Percentiles rank a stretch among this genome's conserved stretches.
Evolutionary conservation across 2,329 filamentous ascomycete species (phyloP).

Genomic region (Paecilomyces formosus): DNA sequence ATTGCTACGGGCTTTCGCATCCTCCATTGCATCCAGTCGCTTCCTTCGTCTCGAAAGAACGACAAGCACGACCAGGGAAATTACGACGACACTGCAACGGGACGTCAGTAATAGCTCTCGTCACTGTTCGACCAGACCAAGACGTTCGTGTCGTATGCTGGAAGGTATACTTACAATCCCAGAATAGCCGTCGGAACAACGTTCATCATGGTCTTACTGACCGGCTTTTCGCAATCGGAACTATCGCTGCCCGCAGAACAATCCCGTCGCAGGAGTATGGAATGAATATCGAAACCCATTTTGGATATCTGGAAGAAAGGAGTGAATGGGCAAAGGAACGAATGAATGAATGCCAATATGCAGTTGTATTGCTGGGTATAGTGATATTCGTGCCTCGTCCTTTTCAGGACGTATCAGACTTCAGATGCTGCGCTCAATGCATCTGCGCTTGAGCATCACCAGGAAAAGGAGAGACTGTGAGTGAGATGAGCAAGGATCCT

Average conservation of each 20-base stretch:
- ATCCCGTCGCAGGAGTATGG: not conserved
- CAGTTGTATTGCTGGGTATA: not conserved
- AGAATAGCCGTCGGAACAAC: conserved; percentile 5
- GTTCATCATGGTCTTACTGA: conserved; percentile 4
- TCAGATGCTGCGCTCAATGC: not conserved
- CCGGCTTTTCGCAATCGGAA: conserved; percentile 6
- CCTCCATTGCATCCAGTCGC: conserved; percentile 1
- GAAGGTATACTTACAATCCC: conserved; percentile 2
- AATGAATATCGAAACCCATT: not conserved
- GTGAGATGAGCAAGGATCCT: too few relatives aligned
- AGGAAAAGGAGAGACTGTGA: not conserved
- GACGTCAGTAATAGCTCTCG: not conserved
- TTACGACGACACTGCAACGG: conserved; percentile 3
- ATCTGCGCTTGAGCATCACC: not conserved
- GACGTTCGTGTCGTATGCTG: not conserved
- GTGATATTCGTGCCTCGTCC: not conserved
- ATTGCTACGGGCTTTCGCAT: conserved; percentile 6
- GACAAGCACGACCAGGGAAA: conserved; percentile 1
- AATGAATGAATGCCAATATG: not conserved
- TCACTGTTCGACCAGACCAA: not conserved
- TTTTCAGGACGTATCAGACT: not conserved
- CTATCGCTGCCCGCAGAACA: not conserved
- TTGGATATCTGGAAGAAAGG: not conserved
- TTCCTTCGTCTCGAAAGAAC: conserved; percentile 5
- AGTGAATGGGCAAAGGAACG: not conserved